Base-by-base conservation (phyloP, 1,139 yeast genomes). In the Saccharomyces hybrid region DNA sequence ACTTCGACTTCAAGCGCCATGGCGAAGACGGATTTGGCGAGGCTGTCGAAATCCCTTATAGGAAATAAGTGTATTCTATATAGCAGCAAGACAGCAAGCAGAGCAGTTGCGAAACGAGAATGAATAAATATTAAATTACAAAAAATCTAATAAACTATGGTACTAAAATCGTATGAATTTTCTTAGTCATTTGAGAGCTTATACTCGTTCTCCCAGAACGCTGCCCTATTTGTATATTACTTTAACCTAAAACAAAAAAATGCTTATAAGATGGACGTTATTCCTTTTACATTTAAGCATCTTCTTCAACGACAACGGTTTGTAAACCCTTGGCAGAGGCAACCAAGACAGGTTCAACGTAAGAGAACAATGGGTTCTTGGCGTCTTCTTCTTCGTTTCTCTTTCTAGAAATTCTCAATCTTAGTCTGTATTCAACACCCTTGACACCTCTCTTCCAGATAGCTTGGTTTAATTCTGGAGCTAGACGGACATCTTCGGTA, bases 351-450 rank as follows among this genome's bases (percentile, higher is more conserved):
- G 95, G 95, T 83, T 93, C 98, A 73, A 95, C 99, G 79, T 83
- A 90, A 70, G 99, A 91, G 83, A 89, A 95, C 76, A 95, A 85
- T 79, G 91, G 90, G 82, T 90, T 95, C 85, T 88, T 88, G 73
- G 99, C 98, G 76, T 90, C 93, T 84, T 95, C 99, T 83, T 93
- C 99, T 79, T 95, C 98, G 84, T 93, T 93, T 84, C 98, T 89
- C 93, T 88, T 93, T 89, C 99, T 91, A 63, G 98, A 90, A 81
- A 95, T 91, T 83, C 97, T 91, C 77, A 95, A 84, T 84, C 99
- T 90, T 80, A 95, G 76, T 85, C 97, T 91, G 88, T 81, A 82
- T 77, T 96, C 96, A 73, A 89, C 96, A 81, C 97, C 97, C 84
- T 91, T 93, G 81, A 95, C 86, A 83, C 99, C 99, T 83, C 96